Evolutionary conservation across 148 eudicot genomes (phyloP), one percentile per base, ranked within the genome.

Genomic region (Chenopodium formosanum): DNA sequence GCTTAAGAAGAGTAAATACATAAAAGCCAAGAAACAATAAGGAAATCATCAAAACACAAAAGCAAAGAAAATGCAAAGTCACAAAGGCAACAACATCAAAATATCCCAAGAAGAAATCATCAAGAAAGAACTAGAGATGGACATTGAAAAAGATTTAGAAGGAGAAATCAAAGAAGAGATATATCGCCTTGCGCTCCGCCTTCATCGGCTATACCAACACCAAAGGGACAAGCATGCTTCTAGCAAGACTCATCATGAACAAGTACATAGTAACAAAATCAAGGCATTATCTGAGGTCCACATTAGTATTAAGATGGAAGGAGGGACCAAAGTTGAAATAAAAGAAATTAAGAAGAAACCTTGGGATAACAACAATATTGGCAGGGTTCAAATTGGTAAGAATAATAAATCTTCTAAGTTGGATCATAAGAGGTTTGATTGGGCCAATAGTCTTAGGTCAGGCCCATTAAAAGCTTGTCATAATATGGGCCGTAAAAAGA

Each of bases 111-210:
- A 89, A 66, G 98, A 81, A 81, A 89, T 74, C 78, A 90, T 92
- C 52, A 88, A 91, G 1, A 72, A 70, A 0, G 93, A 94, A 82
- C 87, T 94, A 0, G 97, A 92, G 75, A 81, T 47, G 77, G 97
- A 94, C 13, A 80, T 94, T 29, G 97, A 94, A 76, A 82, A 76
- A 70, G 88, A 86, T 46, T 80, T 94, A 29, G 98, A 92, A 80
- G 89, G 77, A 63, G 98, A 94, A 81, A 88, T 94, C 46, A 94
- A 94, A 76, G 93, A 88, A 14, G 92, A 87, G 27, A 90, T 94
- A 7, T 87, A 82, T 81, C 88, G 73, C 13, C 93, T 92, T n/a
- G 94, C 97, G 32, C 84, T 90, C 13, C 90, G 89, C 20, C 78
- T 92, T 82, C 90, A 86, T 75, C 79, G 85, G 17, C 89, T 94